Conservation (phyloP, 805 yeast genomes). For the Starmerella powellii region DNA sequence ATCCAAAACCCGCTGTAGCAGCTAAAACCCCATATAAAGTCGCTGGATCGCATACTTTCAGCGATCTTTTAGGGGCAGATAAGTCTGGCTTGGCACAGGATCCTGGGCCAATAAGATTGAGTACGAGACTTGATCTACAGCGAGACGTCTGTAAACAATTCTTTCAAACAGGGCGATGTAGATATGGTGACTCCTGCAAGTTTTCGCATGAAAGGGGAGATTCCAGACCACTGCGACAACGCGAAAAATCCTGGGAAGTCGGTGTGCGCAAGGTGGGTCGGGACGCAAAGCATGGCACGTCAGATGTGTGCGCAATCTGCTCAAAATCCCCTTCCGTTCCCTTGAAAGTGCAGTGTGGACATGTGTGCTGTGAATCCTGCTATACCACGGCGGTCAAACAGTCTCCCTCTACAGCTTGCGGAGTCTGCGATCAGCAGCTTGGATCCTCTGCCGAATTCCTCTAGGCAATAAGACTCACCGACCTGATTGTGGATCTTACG, state of each 20-base stretch:
- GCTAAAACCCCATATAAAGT: too few species aligned
- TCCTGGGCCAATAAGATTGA: too few species aligned
- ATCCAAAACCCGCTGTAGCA: too few species aligned
- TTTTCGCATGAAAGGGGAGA: slow-evolving; percentile 81
- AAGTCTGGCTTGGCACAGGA: too few species aligned
- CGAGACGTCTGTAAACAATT: slow-evolving; percentile 88
- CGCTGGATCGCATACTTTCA: too few species aligned
- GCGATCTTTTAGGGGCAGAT: too few species aligned
- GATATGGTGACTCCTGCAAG: slow-evolving; percentile 94
- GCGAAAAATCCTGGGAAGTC: slow-evolving; percentile 29
- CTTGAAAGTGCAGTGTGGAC: slow-evolving; percentile 4
- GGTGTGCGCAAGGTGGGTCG: not conserved
- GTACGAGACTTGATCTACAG: too few species aligned
- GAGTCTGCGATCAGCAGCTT: slow-evolving; percentile 14
- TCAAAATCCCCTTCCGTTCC: not conserved
- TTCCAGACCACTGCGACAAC: slow-evolving; percentile 52
- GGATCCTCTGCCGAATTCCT: slow-evolving; percentile 4
- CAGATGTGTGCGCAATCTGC: slow-evolving; percentile 7
- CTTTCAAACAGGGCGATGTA: slow-evolving; percentile 85
- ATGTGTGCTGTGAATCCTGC: slow-evolving; percentile 5
- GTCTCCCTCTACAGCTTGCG: not conserved
- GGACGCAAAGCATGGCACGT: not conserved
- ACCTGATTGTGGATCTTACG: too few species aligned
- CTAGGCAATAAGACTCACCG: not conserved
- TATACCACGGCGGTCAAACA: slow-evolving; percentile 2